Percentiles rank a stretch among this genome's conserved stretches.
Conservation (phyloP, 2,329 filamentous ascomycete species). For the Aureobasidium lini region DNA sequence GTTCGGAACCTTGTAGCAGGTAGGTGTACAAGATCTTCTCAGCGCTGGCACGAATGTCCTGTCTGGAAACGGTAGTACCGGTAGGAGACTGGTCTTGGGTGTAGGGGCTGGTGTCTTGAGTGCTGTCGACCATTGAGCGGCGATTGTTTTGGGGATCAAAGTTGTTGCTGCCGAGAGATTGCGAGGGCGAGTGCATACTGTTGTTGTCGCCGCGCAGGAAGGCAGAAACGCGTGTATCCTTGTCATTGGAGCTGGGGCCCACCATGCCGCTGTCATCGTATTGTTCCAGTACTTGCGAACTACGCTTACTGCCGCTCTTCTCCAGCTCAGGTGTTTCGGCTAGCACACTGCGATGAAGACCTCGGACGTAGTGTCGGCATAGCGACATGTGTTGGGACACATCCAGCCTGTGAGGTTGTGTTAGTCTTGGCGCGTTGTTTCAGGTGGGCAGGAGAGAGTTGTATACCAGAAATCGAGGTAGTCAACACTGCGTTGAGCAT, state of each 20-base stretch:
- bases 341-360: constrained; percentile 85
- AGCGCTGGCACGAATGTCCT: constrained; percentile 85
- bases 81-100: constrained; percentile 40
- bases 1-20: constrained; percentile 85
- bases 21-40: constrained; percentile 99
- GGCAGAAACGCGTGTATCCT: constrained; percentile 64
- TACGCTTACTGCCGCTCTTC: constrained; percentile 71
- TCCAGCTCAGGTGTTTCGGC: constrained; percentile 88
- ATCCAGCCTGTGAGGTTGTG: constrained; percentile 68
- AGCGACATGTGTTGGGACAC: constrained; percentile 98
- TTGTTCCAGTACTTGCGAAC: constrained; percentile 63
- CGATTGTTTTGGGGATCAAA: constrained; percentile 41
- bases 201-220: constrained; percentile 60
- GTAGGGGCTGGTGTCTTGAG: constrained; percentile 34
- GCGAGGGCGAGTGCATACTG: constrained; percentile 40
- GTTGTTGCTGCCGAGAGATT: constrained; percentile 43
- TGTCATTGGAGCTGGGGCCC: constrained; percentile 39
- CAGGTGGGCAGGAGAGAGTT: background rate
- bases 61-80: constrained; percentile 76
- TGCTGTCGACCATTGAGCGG: constrained; percentile 52
- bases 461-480: constrained; percentile 93
- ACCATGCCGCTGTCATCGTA: constrained; percentile 23
- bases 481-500: constrained; percentile 94
- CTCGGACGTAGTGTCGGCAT: constrained; percentile 92
- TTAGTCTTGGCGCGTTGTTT: constrained; percentile 2